These are phyloP conservation scores for Saccharomyces hybrid DNA, from an alignment of 1,139 yeast species.

Conservation along the genomic window DNA sequence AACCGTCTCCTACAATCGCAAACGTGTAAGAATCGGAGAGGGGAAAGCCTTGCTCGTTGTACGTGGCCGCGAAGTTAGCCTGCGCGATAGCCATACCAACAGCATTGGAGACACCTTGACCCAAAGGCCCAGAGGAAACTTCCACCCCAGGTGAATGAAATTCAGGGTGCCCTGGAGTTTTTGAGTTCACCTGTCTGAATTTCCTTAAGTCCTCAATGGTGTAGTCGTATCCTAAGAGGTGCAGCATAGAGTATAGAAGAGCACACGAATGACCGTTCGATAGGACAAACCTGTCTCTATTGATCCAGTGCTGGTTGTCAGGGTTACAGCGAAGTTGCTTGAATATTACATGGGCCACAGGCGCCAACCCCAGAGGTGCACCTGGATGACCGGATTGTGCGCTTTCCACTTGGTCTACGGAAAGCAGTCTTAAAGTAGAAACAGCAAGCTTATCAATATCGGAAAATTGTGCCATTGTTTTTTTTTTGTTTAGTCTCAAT, in stretches of 20 bases:
- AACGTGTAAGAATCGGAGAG: slow-evolving; percentile 72
- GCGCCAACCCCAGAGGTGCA: slow-evolving; percentile 98
- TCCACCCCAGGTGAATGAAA: slow-evolving; percentile 78
- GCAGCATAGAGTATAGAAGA: slow-evolving; percentile 75
- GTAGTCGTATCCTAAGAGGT: slow-evolving; percentile 76
- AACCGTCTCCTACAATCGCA: slow-evolving; percentile 90
- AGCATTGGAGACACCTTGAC: slow-evolving; percentile 96
- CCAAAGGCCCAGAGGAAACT: slow-evolving; percentile 97
- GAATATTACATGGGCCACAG: slow-evolving; percentile 69
- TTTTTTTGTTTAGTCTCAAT: neutral
- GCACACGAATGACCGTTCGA: slow-evolving; percentile 98
- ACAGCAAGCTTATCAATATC: slow-evolving; percentile 70
- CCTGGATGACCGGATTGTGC: slow-evolving; percentile 99
- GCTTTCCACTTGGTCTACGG: slow-evolving; percentile 79
- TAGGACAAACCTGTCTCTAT: slow-evolving; percentile 90
- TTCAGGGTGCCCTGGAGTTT: slow-evolving; percentile 98
- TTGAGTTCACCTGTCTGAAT: slow-evolving; percentile 85
- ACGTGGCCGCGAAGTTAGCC: slow-evolving; percentile 83
- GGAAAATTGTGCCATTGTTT: slow-evolving; percentile 25
- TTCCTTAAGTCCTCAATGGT: slow-evolving; percentile 79
- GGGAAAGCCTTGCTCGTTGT: slow-evolving; percentile 78
- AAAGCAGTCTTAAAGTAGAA: slow-evolving; percentile 81
- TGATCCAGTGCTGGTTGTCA: slow-evolving; percentile 82
- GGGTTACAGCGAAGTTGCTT: slow-evolving; percentile 83
- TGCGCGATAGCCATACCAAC: slow-evolving; percentile 96